Conservation (phyloP, 73 alveolate species). For the Halteria grandinella region DNA sequence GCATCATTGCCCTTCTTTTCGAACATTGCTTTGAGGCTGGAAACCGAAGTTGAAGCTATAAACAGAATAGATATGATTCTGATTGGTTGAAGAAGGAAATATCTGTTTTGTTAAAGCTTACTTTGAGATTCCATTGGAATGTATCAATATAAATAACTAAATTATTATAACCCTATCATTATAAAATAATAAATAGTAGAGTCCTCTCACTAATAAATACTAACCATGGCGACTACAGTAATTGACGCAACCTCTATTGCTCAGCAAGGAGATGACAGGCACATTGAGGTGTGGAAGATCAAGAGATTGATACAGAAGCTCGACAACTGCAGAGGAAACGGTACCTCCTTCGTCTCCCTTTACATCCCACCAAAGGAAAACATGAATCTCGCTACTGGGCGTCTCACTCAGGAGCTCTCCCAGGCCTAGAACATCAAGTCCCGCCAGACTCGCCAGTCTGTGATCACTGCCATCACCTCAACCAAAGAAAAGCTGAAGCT, state of each 20-base stretch:
- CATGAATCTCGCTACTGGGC: slow-evolving; percentile 71
- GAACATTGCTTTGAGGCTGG: slow-evolving; percentile 18
- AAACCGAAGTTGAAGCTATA: slow-evolving; percentile 1
- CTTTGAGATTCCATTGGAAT: slow-evolving; percentile 48
- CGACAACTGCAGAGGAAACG: slow-evolving; percentile 89
- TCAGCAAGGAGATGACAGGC: slow-evolving; percentile 77
- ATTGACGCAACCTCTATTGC: slow-evolving; percentile 30
- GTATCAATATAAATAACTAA: slow-evolving; percentile 10
- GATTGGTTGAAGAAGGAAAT: slow-evolving; percentile 19
- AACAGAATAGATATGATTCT: not conserved
- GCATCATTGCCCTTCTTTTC: no score
- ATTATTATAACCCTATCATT: not conserved
- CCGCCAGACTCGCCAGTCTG: slow-evolving; percentile 82
- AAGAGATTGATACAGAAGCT: slow-evolving; percentile 83
- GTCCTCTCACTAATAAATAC: slow-evolving; percentile 14
- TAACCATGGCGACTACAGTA: no score
- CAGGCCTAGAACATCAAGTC: slow-evolving; percentile 93
- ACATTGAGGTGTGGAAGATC: slow-evolving; percentile 92
- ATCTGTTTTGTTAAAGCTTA: slow-evolving; percentile 5
- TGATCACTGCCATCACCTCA: slow-evolving; percentile 83
- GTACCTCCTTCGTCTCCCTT: slow-evolving; percentile 91
- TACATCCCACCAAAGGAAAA: slow-evolving; percentile 91
- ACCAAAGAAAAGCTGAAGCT: slow-evolving; percentile 88
- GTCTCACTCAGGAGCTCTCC: slow-evolving; percentile 87
- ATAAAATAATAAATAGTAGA: slow-evolving; percentile 34